Percentiles rank a stretch among this genome's conserved stretches.
Evolutionary conservation across 345 rosid genomes (phyloP).

Genomic region (Populus nigra): DNA sequence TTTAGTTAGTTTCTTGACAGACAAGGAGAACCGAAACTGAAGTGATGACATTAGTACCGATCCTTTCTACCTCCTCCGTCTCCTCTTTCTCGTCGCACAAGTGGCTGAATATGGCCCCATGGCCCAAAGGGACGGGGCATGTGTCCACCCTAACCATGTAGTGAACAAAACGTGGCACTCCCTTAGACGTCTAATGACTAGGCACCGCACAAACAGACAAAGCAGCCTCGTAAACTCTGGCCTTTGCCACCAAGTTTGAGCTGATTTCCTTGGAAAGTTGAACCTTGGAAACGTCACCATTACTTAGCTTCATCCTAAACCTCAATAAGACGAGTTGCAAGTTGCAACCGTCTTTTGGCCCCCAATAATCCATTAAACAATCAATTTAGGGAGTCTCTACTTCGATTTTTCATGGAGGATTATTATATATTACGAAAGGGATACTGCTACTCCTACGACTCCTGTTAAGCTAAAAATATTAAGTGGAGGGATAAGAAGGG

Average conservation of each 20-base stretch:
- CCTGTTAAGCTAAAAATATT: background rate
- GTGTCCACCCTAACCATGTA: conserved; percentile 5
- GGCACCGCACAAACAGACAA: background rate
- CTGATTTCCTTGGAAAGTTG: background rate
- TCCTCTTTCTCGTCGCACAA: background rate
- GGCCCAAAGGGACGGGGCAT: background rate
- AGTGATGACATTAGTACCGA: background rate
- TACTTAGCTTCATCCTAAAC: background rate
- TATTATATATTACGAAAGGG: too few species aligned
- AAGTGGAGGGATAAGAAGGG: conserved; percentile 12
- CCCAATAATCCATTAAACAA: background rate
- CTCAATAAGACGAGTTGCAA: background rate
- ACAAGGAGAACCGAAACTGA: background rate
- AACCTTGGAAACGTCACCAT: conserved; percentile 6
- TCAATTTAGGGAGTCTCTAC: background rate
- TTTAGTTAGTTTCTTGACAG: too few species aligned
- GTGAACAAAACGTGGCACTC: conserved; percentile 5
- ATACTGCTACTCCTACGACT: too few species aligned
- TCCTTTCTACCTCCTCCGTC: background rate
- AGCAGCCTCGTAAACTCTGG: background rate
- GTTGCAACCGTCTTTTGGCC: background rate
- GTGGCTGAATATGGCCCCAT: conserved; percentile 3
- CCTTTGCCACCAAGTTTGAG: background rate
- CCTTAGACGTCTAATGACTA: background rate
- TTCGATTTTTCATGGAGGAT: background rate